A percentile compares a stretch with the other conserved stretches of the same genome.
Conservation (phyloP, 768 basidiomycete species). For the Coprinopsis cinerea region DNA sequence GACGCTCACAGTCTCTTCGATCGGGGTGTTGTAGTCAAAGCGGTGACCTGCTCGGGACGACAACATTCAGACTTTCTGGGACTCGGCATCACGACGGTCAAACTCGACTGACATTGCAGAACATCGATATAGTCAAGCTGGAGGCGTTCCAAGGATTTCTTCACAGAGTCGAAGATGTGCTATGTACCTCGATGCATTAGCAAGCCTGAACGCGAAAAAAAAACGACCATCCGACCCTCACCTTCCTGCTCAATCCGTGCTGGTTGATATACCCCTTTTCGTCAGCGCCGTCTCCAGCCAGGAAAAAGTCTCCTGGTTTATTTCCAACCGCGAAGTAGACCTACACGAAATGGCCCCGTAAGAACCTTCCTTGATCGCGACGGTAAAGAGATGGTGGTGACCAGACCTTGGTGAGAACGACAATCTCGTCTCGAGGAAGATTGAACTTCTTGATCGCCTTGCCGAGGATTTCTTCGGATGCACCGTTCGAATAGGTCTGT, state of each 20-base stretch:
- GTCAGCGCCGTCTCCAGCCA: constrained; percentile 22
- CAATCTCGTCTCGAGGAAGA: constrained; percentile 69
- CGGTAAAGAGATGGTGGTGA: neutral
- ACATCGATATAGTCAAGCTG: constrained; percentile 76
- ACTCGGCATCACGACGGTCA: neutral
- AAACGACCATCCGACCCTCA: no score
- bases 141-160: constrained; percentile 55
- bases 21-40: no score
- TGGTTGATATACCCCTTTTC: constrained; percentile 50
- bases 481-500: constrained; percentile 60
- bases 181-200: constrained; percentile 24
- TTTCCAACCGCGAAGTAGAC: constrained; percentile 28
- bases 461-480: constrained; percentile 61
- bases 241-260: constrained; percentile 36
- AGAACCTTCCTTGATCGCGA: neutral
- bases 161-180: constrained; percentile 70
- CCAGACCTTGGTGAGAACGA: constrained; percentile 74
- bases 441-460: constrained; percentile 63
- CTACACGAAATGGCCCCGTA: constrained; percentile 27
- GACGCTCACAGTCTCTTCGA: no score
- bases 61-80: neutral
- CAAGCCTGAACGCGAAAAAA: no score
- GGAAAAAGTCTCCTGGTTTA: constrained; percentile 11
- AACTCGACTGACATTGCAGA: constrained; percentile 54
- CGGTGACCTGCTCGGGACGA: no score